Conservation (phyloP, 1,139 yeast genomes). For the Nematodospora anomalae region DNA sequence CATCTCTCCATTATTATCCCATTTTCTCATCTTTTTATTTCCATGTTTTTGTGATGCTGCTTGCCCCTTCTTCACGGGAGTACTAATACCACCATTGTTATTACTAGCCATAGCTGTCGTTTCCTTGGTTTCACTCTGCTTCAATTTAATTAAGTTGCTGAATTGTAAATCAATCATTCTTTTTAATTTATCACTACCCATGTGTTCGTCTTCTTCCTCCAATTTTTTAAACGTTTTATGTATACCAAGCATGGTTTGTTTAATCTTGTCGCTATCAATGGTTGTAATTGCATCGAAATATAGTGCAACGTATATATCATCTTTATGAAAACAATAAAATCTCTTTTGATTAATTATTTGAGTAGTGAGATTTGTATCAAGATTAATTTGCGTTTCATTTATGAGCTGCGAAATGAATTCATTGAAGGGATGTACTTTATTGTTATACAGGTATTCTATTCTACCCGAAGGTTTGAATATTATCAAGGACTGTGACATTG, state of each 20-base stretch:
- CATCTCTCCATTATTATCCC: slow-evolving; percentile 46
- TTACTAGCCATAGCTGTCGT: slow-evolving; percentile 9
- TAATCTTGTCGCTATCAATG: slow-evolving; percentile 41
- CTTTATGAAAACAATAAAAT: slow-evolving; percentile 34
- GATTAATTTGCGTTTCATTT: slow-evolving; percentile 33
- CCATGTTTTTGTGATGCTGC: slow-evolving; percentile 3
- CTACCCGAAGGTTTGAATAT: slow-evolving; percentile 40
- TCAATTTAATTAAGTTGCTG: slow-evolving; percentile 37
- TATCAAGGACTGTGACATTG: slow-evolving; percentile 37
- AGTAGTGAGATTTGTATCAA: slow-evolving; percentile 39
- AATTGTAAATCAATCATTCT: slow-evolving; percentile 43
- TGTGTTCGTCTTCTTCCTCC: slow-evolving; percentile 26
- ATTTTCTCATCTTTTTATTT: slow-evolving; percentile 45
- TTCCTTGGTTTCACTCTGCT: slow-evolving; percentile 14
- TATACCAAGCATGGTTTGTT: slow-evolving; percentile 33
- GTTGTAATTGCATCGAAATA: slow-evolving; percentile 45
- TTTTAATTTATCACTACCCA: slow-evolving; percentile 28
- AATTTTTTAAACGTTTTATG: slow-evolving; percentile 36
- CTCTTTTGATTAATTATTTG: slow-evolving; percentile 34
- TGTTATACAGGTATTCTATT: slow-evolving; percentile 39
- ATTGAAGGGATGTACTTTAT: slow-evolving; percentile 41
- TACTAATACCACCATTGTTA: slow-evolving; percentile 16
- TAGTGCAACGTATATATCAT: slow-evolving; percentile 35
- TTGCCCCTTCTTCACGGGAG: slow-evolving; percentile 19
- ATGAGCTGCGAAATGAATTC: slow-evolving; percentile 40